Base-by-base conservation (phyloP, 768 basidiomycete genomes). In the Kwoniella europaea region DNA sequence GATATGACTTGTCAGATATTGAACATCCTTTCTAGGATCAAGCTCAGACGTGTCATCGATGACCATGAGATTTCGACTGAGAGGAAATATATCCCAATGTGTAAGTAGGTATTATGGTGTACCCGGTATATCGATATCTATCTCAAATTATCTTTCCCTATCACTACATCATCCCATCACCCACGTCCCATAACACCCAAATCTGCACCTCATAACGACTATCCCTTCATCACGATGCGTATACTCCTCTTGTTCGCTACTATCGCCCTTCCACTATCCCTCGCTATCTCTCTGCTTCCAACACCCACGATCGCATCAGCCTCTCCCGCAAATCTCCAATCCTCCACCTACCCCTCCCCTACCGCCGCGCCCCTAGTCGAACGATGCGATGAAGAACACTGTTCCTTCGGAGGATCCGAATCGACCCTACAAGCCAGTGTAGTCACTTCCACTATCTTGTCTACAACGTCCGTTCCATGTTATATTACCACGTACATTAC, bases 361-460 rank as follows among this genome's bases (percentile, higher is more conserved):
- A 56, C 68, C 20, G 10, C 20, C 13, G 22, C 63, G 12, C 46
- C 63, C n/a, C 16, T 56, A 24, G 43, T 44, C 18, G 56, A 71
- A 22, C 60, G 78, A 59, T 79, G 78, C 42, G 68, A 71, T 22
- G 59, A 44, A n/a, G 67, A 72, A 10, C 54, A 63, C 20, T 76
- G 76, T 43, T 42, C 63, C 2, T 72, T 41, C 44, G 74, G 74
- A 15, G 65, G 71, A 16, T 42, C 67, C 3, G 73, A 56, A 10
- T 63, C 65, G 7, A 70, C 76, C 13, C 66, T 79, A 2, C 65
- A 68, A 53, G 78, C 78, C 3, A 35, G 57, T n/a, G 60, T 67
- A 10, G 76, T 79, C 64, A 79, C 78, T 12, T 65, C 76, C 1
- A 79, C 78, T 20, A 79, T 79, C 42, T 29, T 77, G 3, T 59